phyloP scores from a whole-genome alignment of 1,284 basidiomycete genomes.

The Afroboletus lepidellus region DNA sequence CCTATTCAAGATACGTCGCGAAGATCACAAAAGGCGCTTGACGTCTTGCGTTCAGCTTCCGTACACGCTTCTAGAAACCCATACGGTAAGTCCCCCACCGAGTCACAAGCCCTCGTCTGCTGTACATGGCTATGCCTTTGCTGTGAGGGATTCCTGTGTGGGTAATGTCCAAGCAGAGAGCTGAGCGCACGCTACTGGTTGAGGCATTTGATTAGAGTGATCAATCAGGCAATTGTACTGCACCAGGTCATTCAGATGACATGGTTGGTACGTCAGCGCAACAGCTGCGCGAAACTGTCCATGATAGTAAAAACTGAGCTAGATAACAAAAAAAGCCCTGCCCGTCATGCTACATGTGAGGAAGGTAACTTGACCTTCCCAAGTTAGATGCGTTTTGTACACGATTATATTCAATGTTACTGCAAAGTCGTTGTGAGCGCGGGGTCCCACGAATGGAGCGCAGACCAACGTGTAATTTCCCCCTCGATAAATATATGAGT shows the following conservation, averaged over 20 bases:
- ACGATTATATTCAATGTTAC: constrained; percentile 11
- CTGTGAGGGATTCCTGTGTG: constrained; percentile 20
- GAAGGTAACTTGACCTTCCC: background rate
- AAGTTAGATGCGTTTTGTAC: background rate
- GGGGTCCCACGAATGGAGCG: background rate
- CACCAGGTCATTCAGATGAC: background rate
- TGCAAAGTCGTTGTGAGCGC: background rate
- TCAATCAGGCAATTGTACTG: background rate
- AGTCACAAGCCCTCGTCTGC: constrained; percentile 12
- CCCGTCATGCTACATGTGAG: background rate
- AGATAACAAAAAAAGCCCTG: background rate
- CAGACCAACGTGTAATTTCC: constrained; percentile 8
- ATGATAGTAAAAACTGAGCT: background rate
- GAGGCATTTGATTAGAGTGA: background rate
- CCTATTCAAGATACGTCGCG: constrained; percentile 4
- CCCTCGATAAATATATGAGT: background rate
- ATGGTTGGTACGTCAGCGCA: background rate
- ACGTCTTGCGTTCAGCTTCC: background rate
- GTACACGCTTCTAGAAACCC: background rate
- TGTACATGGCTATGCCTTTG: constrained; percentile 22
- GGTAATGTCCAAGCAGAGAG: background rate
- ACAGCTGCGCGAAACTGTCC: background rate
- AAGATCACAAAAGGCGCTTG: constrained; percentile 1
- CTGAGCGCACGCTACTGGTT: background rate
- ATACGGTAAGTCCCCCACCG: background rate